Evolutionary conservation across 371 early-diverging fungal species (phyloP), one percentile per base, ranked within the genome.

Genomic region (Sporodiniella umbellata): DNA sequence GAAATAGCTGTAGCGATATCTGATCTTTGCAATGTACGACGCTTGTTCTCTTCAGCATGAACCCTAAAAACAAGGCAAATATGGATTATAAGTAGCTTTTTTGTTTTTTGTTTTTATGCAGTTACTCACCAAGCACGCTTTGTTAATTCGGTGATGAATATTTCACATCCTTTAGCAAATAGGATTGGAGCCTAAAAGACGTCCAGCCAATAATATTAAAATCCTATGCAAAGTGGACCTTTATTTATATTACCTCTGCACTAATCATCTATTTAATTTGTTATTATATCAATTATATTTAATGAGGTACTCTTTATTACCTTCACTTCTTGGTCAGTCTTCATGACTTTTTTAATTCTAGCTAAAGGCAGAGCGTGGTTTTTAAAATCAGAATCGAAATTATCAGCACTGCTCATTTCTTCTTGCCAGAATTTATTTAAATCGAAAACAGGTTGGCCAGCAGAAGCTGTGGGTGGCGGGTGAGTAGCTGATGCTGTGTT

Each of bases 291-390:
- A 43, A 12, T 2, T 15, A 24, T 23, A 38, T 24, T 48, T 24
- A 8, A n/a, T 0, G 2, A 7, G n/a, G 2, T 33, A 14, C 11
- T 33, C 33, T 39, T 39, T 14, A n/a, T 49, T 68, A 88, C 88
- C 80, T 94, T 95, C 17, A 95, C 96, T 56, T 98, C 98, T 48
- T 95, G 95, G 70, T 99, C 99, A 1, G 94, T 88, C 71, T 99
- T 99, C 99, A 99, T 99, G 37, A 99, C 95, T 66, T 99, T 95
- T 66, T 99, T 99, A 56, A 99, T 98, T 19, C 99, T 76, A 19
- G 99, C 99, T 44, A 99, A 70, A 4, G 99, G 99, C 51, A 99
- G 69, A 25, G 87, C 82, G 57, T 99, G 94, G 23, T 83, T 79
- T 70, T 96, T 98, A 70, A 92, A 95, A 63, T 96, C 96, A 28